Conservation (phyloP, 2,329 filamentous ascomycete species). For the Thelonectria discophora region DNA sequence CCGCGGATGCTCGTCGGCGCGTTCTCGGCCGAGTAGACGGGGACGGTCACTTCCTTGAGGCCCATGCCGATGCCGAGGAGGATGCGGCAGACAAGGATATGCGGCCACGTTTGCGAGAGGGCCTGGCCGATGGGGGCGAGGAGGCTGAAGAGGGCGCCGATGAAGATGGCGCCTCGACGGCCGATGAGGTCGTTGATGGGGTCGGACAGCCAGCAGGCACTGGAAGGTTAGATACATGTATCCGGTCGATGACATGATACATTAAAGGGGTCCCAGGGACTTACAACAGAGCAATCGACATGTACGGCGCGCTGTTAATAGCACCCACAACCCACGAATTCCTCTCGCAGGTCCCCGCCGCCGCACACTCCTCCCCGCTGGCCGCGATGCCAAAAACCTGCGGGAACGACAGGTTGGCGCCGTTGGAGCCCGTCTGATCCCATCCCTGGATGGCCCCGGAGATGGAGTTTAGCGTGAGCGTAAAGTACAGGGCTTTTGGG, state of each 20-base stretch:
- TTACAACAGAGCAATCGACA: conserved; percentile 55
- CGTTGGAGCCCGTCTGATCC: conserved; percentile 58
- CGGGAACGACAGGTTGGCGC: conserved; percentile 59
- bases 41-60: conserved; percentile 58
- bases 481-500: conserved; percentile 59
- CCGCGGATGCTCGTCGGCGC: conserved; percentile 62
- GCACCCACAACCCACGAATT: conserved; percentile 70
- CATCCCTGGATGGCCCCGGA: conserved; percentile 63
- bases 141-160: conserved; percentile 69
- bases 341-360: conserved; percentile 24
- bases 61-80: conserved; percentile 71
- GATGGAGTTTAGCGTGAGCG: conserved; percentile 60
- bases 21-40: conserved; percentile 63
- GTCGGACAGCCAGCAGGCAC: conserved; percentile 69
- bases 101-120: conserved; percentile 65
- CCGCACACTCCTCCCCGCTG: conserved; percentile 48
- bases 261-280: conserved; percentile 22
- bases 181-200: conserved; percentile 67
- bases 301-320: conserved; percentile 61
- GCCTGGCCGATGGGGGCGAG: conserved; percentile 69
- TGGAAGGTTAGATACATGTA: conserved; percentile 36
- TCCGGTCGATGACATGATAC: too few relatives aligned
- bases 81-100: conserved; percentile 61
- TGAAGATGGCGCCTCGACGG: conserved; percentile 71
- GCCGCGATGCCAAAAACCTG: conserved; percentile 54